Base-by-base conservation (phyloP, 495 filamentous ascomycete species). In the Diplogelasinospora grovesii region DNA sequence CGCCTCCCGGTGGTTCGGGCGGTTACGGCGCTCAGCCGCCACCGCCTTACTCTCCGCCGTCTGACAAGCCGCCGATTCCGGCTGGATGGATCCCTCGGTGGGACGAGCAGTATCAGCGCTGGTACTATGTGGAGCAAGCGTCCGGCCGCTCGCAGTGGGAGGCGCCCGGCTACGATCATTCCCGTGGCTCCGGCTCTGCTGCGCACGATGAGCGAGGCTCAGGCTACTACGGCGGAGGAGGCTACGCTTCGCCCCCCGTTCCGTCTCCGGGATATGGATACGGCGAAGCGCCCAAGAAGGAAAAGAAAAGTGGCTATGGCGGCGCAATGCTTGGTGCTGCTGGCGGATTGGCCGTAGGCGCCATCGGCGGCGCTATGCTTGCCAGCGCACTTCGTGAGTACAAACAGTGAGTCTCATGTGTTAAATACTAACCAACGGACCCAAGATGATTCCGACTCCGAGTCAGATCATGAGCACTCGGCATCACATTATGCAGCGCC, bases 121-220 rank as follows among this genome's bases (percentile, higher is more conserved):
- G 73, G 56, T 78, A 74, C 62, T 83, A 72, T 50, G 63, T 75
- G 28, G 75, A 82, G 41, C 61, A 74, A 27, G 56, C 71, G 23
- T 79, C 73, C 8, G 78, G 77, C 25, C 72, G 73, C 39, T 64
- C 75, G 1, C 75, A 78, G 46, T 85, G 77, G 74, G 77, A 80
- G 43, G 59, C 63, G 0, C 77, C 77, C 4, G 65, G 64, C 15
- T 57, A 36, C 24, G 38, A 54, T 18, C 39, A 48, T 20, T 43
- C 41, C 9, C 18, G 22, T 13, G 25, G 8, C 11, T 22, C 22
- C 11, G 33, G 36, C 10, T 31, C 26, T n/a, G 41, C 26, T n/a
- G 41, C 49, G 32, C 36, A 20, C 13, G 38, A 34, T 32, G 4
- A 15, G n/a, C 5, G 26, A 41, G 11, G 9, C 24, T 33, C 44